Evolutionary conservation across 768 basidiomycete genomes (phyloP).

Genomic region (Hericium erinaceus): DNA sequence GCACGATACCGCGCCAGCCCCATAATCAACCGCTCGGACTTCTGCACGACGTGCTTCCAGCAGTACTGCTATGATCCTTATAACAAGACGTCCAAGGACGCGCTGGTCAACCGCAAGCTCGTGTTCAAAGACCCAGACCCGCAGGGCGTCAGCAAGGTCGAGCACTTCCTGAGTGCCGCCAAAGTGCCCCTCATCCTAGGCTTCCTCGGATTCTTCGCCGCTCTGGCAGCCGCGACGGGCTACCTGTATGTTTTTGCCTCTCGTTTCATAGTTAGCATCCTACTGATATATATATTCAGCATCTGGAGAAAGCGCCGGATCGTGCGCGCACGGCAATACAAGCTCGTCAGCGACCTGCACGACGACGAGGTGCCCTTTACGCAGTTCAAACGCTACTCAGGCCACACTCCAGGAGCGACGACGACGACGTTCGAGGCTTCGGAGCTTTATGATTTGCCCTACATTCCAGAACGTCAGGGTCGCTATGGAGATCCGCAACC

Average conservation of each 20-base stretch:
- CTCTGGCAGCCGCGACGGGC: conserved; percentile 29
- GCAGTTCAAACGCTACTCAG: not conserved
- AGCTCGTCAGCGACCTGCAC: not conserved
- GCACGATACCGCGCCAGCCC: conserved; percentile 13
- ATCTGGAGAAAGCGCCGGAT: not conserved
- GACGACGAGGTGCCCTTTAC: not conserved
- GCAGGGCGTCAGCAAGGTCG: conserved; percentile 32
- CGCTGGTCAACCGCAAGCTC: conserved; percentile 29
- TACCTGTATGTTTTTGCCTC: conserved; percentile 23
- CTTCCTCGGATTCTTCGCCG: conserved; percentile 28
- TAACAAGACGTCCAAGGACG: conserved; percentile 11
- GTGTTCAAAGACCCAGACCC: conserved; percentile 48
- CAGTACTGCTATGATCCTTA: conserved; percentile 23
- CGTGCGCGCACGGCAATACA: not conserved
- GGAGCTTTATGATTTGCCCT: no score
- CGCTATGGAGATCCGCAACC: no score
- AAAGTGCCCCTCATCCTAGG: conserved; percentile 43
- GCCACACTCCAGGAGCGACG: no score
- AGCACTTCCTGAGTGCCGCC: conserved; percentile 32
- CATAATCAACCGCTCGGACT: conserved; percentile 14
- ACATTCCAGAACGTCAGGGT: no score
- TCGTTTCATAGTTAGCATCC: not conserved
- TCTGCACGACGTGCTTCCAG: conserved; percentile 20
- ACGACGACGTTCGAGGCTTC: no score
- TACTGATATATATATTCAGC: not conserved